Percentiles rank a stretch among this genome's conserved stretches.
These are phyloP conservation scores for Hymenoscyphus scutula DNA, from an alignment of 2,329 filamentous ascomycete species.

Conservation along the genomic window DNA sequence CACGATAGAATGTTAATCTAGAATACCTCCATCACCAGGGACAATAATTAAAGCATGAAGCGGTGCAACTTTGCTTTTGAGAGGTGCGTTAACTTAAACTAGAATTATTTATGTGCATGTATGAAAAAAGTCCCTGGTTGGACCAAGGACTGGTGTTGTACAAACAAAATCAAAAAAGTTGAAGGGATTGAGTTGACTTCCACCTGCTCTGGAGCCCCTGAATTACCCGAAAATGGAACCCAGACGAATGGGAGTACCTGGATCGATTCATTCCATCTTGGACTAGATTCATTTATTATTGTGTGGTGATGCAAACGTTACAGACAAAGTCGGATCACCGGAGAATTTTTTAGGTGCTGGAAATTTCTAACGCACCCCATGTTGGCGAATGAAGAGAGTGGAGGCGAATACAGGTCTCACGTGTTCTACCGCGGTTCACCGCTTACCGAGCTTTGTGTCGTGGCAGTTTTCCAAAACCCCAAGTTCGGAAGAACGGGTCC, in stretches of 20 bases:
- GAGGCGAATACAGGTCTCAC: no score
- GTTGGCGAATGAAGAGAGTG: no score
- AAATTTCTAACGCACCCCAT: no score
- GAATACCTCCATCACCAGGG: no score
- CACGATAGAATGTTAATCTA: no score
- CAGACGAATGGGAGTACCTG: not conserved
- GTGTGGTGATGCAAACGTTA: not conserved
- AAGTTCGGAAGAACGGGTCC: not conserved
- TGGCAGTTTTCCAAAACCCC: not conserved
- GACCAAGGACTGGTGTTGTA: not conserved
- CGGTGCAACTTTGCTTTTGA: no score
- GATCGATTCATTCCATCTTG: not conserved
- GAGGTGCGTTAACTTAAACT: no score
- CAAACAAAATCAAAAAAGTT: not conserved
- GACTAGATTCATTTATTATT: not conserved
- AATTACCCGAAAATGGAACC: not conserved
- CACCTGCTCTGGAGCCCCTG: not conserved
- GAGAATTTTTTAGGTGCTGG: no score
- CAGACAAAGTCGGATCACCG: no score
- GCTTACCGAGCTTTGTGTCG: not conserved
- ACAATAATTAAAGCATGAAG: no score
- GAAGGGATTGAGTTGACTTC: not conserved
- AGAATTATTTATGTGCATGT: no score
- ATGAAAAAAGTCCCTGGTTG: not conserved
- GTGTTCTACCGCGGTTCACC: no score